A percentile compares a stretch with the other conserved stretches of the same genome.
Conservation (phyloP, 2,329 filamentous ascomycete species). For the Fusarium verrucosum region DNA sequence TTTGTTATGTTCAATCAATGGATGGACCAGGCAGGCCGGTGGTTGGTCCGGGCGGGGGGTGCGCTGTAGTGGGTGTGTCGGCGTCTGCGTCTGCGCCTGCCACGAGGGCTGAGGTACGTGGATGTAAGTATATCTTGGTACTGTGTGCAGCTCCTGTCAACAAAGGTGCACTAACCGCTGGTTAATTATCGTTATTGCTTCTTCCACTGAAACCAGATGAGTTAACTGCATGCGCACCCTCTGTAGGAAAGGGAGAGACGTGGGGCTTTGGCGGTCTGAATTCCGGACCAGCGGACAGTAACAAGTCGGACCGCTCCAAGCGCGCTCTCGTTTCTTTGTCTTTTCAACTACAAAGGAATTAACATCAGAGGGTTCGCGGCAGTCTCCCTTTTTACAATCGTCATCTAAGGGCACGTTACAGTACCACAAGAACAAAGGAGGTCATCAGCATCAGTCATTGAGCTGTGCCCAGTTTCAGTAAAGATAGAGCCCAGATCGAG, state of each 20-base stretch:
- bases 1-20: slow-evolving; percentile 42
- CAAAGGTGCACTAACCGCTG: not conserved
- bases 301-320: slow-evolving; percentile 37
- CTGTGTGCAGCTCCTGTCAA: not conserved
- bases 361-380: not conserved
- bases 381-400: not conserved
- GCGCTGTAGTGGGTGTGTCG: slow-evolving; percentile 12
- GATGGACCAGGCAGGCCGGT: slow-evolving; percentile 40
- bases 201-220: slow-evolving; percentile 10
- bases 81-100: not conserved
- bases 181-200: not conserved
- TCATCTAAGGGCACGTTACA: not conserved
- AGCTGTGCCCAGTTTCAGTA: slow-evolving; percentile 26
- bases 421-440: not conserved
- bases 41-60: slow-evolving; percentile 42
- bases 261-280: slow-evolving; percentile 34
- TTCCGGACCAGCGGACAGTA: slow-evolving; percentile 40
- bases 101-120: slow-evolving; percentile 11
- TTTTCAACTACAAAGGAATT: not conserved
- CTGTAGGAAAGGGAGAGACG: slow-evolving; percentile 11
- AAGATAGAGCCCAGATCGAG: slow-evolving; percentile 18
- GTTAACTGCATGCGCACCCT: slow-evolving; percentile 22
- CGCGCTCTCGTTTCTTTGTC: slow-evolving; percentile 18
- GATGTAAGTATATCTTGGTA: slow-evolving; percentile 9
- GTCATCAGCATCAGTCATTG: slow-evolving; percentile 11